Percentiles rank a stretch among this genome's conserved stretches.
Conservation (phyloP, 2,329 filamentous ascomycete genomes). For the Periglandula ipomoeae region DNA sequence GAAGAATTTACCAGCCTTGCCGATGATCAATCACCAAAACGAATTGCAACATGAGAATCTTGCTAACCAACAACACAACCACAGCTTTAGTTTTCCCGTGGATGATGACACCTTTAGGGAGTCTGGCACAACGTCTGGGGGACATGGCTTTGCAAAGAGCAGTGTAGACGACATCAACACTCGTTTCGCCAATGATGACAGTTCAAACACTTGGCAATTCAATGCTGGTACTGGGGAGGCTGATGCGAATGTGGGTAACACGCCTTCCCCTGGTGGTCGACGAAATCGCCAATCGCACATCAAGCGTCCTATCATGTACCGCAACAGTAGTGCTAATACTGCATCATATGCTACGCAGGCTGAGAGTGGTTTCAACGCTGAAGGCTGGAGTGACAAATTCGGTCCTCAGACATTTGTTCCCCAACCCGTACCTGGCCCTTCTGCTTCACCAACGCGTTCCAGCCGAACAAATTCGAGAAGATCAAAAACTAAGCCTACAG, state of each 20-base stretch:
- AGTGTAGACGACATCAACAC: slow-evolving; percentile 55
- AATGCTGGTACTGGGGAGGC: slow-evolving; percentile 35
- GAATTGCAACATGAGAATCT: slow-evolving; percentile 11
- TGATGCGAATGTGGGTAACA: slow-evolving; percentile 16
- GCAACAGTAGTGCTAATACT: slow-evolving; percentile 13
- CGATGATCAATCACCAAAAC: neutral
- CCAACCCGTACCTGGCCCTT: slow-evolving; percentile 26
- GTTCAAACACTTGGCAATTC: slow-evolving; percentile 38
- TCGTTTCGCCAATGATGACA: slow-evolving; percentile 44
- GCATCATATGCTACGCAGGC: slow-evolving; percentile 14
- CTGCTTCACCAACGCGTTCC: slow-evolving; percentile 35
- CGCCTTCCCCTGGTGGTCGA: slow-evolving; percentile 31
- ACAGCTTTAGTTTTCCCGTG: slow-evolving; percentile 43
- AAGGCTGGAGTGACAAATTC: slow-evolving; percentile 46
- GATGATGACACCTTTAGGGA: slow-evolving; percentile 31
- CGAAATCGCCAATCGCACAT: slow-evolving; percentile 30
- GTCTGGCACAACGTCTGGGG: slow-evolving; percentile 10
- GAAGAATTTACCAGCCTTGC: neutral
- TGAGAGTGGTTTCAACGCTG: slow-evolving; percentile 36
- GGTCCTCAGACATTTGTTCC: slow-evolving; percentile 46
- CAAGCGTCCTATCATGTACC: slow-evolving; percentile 17
- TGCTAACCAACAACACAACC: slow-evolving; percentile 21
- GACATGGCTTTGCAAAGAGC: slow-evolving; percentile 34
- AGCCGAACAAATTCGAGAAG: slow-evolving; percentile 45
- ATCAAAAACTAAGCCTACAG: slow-evolving; percentile 45